Conservation (phyloP, 2,329 filamentous ascomycete species). For the Paracorniculantispora psalliotae region DNA sequence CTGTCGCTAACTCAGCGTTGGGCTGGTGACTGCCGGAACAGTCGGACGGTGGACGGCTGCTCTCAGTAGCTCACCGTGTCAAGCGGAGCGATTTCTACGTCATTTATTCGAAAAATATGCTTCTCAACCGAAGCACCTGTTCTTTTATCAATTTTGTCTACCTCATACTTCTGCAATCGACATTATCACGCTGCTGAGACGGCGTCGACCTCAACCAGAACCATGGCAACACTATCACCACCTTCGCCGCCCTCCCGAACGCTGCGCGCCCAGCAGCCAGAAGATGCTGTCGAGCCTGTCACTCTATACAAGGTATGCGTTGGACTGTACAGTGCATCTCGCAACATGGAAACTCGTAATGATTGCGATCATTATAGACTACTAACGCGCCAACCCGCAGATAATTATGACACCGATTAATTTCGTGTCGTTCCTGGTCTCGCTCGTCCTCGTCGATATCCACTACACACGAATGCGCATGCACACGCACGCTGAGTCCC, state of each 20-base stretch:
- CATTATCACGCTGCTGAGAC: neutral
- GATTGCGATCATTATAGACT: neutral
- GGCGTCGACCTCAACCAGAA: neutral
- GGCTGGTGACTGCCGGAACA: too few relatives aligned
- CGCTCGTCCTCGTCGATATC: slow-evolving; percentile 58
- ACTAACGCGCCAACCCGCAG: slow-evolving; percentile 23
- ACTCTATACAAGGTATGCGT: slow-evolving; percentile 6
- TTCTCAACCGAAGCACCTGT: neutral
- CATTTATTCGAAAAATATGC: neutral
- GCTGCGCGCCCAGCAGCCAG: neutral
- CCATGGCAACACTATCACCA: neutral
- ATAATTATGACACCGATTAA: slow-evolving; percentile 57
- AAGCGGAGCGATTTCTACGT: neutral
- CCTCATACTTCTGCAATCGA: too few relatives aligned
- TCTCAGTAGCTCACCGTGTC: too few relatives aligned
- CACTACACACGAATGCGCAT: slow-evolving; percentile 48
- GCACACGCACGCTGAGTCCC: slow-evolving; percentile 28
- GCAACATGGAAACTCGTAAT: neutral
- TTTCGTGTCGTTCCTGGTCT: slow-evolving; percentile 60
- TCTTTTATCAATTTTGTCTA: neutral
- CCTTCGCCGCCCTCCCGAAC: neutral
- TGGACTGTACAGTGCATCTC: neutral
- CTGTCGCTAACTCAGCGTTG: too few relatives aligned
- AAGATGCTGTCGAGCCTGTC: neutral
- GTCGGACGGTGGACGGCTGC: too few relatives aligned